Evolutionary conservation across 1,284 basidiomycete genomes (phyloP), one percentile per base, ranked within the genome.

Genomic region (Sphagnurus paluster): DNA sequence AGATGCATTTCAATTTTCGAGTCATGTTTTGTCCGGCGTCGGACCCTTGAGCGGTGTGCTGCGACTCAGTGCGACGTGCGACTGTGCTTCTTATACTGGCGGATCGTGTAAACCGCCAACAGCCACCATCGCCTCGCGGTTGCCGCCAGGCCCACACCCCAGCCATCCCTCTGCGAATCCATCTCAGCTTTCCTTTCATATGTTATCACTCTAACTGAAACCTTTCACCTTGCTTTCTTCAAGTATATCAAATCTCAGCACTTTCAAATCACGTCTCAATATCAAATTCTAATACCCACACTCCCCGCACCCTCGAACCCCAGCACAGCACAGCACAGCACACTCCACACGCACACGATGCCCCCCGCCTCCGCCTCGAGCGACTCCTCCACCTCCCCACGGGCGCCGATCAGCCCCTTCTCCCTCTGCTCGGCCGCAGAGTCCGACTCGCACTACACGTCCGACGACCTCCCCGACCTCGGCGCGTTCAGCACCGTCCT

Each of bases 381-480:
- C 34, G 35, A 38, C 23, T 38, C 35, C 25, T 28, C 28, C 36
- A 8, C 28, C 23, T 45, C 43, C 26, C 43, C 43, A 14, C 30
- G 36, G 38, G 42, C 26, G 26, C 35, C 42, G 23, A 44, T 44
- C 16, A 44, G 42, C 29, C 43, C 43, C 9, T 41, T 41, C 28
- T 42, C 48, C 3, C 9, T 39, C 17, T 35, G 49, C 6, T 35
- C 49, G 5, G 30, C 42, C 24, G 48, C 52, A 11, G 50, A 44
- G n/a, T n/a, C n/a, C n/a, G n/a, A n/a, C 37, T 56, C 55, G 2
- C 50, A 52, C 25, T 58, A 53, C 24, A 87, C 85, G 33, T 86
- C 86, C 29, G 86, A 88, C 61, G 86, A 88, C 66, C 75, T 79
- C 50, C 87, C 87, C 36, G 86, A 89, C 67, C 73, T 90, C 16